phyloP scores from a whole-genome alignment of 805 yeast genomes.

The Sugiyamaella marilandica region DNA sequence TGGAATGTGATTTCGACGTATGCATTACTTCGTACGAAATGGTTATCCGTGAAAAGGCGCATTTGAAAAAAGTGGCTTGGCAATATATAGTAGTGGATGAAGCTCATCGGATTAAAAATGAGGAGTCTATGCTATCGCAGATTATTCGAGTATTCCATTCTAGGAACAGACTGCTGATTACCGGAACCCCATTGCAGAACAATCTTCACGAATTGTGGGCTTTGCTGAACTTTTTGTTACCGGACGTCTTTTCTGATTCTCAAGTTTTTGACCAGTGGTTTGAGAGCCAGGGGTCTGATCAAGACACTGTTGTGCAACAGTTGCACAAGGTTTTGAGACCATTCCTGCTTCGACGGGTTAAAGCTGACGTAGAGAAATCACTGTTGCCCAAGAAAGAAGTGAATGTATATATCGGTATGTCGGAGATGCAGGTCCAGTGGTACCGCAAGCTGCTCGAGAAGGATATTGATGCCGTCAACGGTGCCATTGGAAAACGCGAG shows the following conservation, averaged over 20 bases:
- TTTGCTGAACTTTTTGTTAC: slow-evolving; percentile 76
- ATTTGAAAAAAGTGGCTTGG: slow-evolving; percentile 80
- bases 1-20: slow-evolving; percentile 80
- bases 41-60: slow-evolving; percentile 82
- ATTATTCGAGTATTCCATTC: slow-evolving; percentile 86
- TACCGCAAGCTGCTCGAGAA: slow-evolving; percentile 80
- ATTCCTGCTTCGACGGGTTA: slow-evolving; percentile 81
- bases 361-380: slow-evolving; percentile 89
- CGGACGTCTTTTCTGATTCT: slow-evolving; percentile 93
- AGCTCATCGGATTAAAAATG: slow-evolving; percentile 95
- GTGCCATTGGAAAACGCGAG: slow-evolving; percentile 85
- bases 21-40: slow-evolving; percentile 87
- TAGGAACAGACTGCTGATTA: slow-evolving; percentile 74
- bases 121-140: slow-evolving; percentile 83
- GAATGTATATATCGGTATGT: slow-evolving; percentile 91
- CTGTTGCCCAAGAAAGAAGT: slow-evolving; percentile 84
- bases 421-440: slow-evolving; percentile 93
- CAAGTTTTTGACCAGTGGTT: slow-evolving; percentile 92
- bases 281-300: slow-evolving; percentile 45
- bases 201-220: slow-evolving; percentile 97
- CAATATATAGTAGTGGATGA: slow-evolving; percentile 91
- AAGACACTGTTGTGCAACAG: slow-evolving; percentile 82
- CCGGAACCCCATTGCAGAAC: slow-evolving; percentile 95
- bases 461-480: slow-evolving; percentile 94
- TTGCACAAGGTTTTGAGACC: slow-evolving; percentile 84